Evolutionary conservation across 352 stramenopile genomes (phyloP).

Genomic region (Globisporangium lucens): DNA sequence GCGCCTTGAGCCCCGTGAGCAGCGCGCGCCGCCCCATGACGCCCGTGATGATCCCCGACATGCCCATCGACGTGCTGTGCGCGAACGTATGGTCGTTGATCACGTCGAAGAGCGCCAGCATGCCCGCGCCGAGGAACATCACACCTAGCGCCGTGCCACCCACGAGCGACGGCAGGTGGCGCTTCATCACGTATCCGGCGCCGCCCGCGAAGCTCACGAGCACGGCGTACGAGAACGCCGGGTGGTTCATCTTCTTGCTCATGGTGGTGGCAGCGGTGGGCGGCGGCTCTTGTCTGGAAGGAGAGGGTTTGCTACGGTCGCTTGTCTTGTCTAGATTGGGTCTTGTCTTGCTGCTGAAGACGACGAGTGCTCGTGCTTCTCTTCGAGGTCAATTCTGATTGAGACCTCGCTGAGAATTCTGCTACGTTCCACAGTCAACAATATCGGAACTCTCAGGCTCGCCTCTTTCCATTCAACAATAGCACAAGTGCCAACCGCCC

Average conservation of each 20-base stretch:
- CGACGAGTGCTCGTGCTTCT: neutral
- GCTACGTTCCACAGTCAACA: too few relatives aligned
- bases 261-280: constrained; percentile 14
- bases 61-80: constrained; percentile 61
- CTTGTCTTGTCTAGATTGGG: neutral
- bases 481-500: neutral
- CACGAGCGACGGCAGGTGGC: constrained; percentile 62
- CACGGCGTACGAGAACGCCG: constrained; percentile 70
- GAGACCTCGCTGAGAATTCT: too few relatives aligned
- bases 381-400: neutral
- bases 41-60: constrained; percentile 64
- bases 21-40: constrained; percentile 55
- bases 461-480: neutral
- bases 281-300: neutral
- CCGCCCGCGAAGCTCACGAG: constrained; percentile 62
- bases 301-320: neutral
- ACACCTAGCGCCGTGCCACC: constrained; percentile 58
- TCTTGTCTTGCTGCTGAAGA: neutral
- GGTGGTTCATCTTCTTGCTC: constrained; percentile 36
- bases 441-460: neutral
- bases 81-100: constrained; percentile 74
- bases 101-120: constrained; percentile 63
- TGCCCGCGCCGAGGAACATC: constrained; percentile 58
- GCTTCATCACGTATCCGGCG: constrained; percentile 57
- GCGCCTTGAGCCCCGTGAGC: constrained; percentile 39